A percentile compares a stretch with the other conserved stretches of the same genome.
These are phyloP conservation scores for Chalciporus pseudorubinellus DNA, from an alignment of 768 basidiomycete genomes.

Conservation along the genomic window DNA sequence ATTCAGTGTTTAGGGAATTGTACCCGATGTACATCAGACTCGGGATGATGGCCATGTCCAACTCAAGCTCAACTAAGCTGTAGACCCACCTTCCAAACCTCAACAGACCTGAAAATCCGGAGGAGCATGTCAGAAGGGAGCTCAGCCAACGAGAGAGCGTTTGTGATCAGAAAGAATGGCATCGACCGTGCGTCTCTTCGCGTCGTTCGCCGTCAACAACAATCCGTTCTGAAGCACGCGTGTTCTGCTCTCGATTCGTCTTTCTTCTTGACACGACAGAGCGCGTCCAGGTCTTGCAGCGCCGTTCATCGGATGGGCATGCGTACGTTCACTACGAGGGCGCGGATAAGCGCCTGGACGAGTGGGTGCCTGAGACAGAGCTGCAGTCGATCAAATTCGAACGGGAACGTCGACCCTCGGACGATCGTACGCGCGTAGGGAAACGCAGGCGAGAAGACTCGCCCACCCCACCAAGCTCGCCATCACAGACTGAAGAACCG, in stretches of 20 bases:
- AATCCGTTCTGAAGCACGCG: neutral
- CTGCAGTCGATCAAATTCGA: constrained; percentile 32
- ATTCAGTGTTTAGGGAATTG: too few relatives aligned
- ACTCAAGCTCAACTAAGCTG: neutral
- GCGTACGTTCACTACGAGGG: constrained; percentile 73
- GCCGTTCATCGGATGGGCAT: constrained; percentile 40
- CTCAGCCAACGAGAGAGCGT: constrained; percentile 2
- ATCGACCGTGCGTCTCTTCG: constrained; percentile 34
- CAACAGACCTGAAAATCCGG: neutral
- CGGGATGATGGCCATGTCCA: neutral
- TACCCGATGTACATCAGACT: too few relatives aligned
- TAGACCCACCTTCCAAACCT: neutral
- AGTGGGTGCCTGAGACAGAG: constrained; percentile 57
- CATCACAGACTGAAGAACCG: neutral
- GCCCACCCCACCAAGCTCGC: constrained; percentile 15
- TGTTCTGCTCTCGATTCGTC: too few relatives aligned
- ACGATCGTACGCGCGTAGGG: constrained; percentile 25
- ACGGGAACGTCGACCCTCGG: constrained; percentile 11
- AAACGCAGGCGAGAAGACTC: constrained; percentile 31
- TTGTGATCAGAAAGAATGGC: constrained; percentile 34
- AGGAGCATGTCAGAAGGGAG: constrained; percentile 2
- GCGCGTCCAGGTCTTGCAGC: constrained; percentile 52
- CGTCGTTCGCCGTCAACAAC: constrained; percentile 6
- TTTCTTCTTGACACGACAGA: constrained; percentile 26
- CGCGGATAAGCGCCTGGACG: constrained; percentile 70